Percentiles rank a stretch among this genome's conserved stretches.
Conservation (phyloP, 495 filamentous ascomycete genomes). For the Sporormia fimetaria region DNA sequence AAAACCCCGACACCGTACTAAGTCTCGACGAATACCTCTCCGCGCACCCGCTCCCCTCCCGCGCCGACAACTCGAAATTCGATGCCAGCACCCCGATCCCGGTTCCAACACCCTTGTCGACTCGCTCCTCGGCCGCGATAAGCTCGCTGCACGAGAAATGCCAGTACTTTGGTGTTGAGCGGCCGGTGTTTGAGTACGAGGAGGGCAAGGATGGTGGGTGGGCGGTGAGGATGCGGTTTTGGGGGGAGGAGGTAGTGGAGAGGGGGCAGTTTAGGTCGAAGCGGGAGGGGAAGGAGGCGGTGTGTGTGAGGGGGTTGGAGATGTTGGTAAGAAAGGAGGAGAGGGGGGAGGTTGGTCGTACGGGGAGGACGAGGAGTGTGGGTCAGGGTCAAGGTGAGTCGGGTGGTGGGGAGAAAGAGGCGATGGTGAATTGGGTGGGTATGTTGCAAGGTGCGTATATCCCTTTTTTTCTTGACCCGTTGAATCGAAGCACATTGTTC, state of each 20-base stretch:
- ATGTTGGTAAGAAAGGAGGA: slow-evolving; percentile 6
- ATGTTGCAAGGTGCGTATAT: slow-evolving; percentile 14
- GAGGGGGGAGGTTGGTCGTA: neutral
- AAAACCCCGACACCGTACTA: neutral
- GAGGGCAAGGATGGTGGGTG: slow-evolving; percentile 4
- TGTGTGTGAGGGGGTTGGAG: slow-evolving; percentile 7
- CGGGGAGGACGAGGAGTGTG: neutral
- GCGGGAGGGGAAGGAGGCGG: slow-evolving; percentile 25
- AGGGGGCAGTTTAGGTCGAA: slow-evolving; percentile 6
- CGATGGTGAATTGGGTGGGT: slow-evolving; percentile 13
- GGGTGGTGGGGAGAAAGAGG: neutral
- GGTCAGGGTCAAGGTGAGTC: too few species aligned
- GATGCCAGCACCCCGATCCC: neutral
- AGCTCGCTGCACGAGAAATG: slow-evolving; percentile 5
- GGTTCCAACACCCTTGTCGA: neutral
- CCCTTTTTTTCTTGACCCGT: neutral
- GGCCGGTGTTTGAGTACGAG: slow-evolving; percentile 3
- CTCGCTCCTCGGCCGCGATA: slow-evolving; percentile 1
- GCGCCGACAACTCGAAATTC: neutral
- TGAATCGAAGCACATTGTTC: neutral
- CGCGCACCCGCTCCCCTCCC: neutral
- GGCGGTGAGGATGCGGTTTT: slow-evolving; percentile 6
- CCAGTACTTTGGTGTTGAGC: slow-evolving; percentile 6
- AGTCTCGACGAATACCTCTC: slow-evolving; percentile 6
- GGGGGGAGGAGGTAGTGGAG: slow-evolving; percentile 5